Percentiles rank a stretch among this genome's conserved stretches.
Evolutionary conservation across 306 rosid species (phyloP).

Genomic region (Parietaria judaica): DNA sequence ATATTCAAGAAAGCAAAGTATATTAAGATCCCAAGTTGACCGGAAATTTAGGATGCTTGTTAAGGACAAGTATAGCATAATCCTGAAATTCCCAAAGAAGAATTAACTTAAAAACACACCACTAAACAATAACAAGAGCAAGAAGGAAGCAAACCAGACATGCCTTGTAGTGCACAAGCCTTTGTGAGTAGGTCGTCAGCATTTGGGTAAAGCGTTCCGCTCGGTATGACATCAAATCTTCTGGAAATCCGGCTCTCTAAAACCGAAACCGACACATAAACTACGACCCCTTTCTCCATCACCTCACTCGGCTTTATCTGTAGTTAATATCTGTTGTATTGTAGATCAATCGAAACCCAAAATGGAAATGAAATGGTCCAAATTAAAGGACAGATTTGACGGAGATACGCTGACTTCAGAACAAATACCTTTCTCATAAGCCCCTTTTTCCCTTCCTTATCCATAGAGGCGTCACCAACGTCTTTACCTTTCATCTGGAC

Average conservation of each 20-base stretch:
- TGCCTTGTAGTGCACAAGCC: slow-evolving; percentile 91
- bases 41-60: slow-evolving; percentile 89
- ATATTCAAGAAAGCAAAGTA: slow-evolving; percentile 6
- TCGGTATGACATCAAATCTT: slow-evolving; percentile 82
- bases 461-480: slow-evolving; percentile 21
- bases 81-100: slow-evolving; percentile 41
- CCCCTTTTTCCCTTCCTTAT: slow-evolving; percentile 30
- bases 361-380: slow-evolving; percentile 7
- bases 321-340: slow-evolving; percentile 32
- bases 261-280: slow-evolving; percentile 69
- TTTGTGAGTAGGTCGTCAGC: slow-evolving; percentile 88
- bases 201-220: slow-evolving; percentile 89
- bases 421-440: slow-evolving; percentile 47
- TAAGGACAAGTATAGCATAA: slow-evolving; percentile 67
- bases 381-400: slow-evolving; percentile 10
- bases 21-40: slow-evolving; percentile 39
- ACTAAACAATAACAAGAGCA: slow-evolving; percentile 19
- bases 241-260: slow-evolving; percentile 72
- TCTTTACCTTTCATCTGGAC: slow-evolving; percentile 46
- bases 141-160: slow-evolving; percentile 18
- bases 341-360: slow-evolving; percentile 31
- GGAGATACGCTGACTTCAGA: slow-evolving; percentile 10
- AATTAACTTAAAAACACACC: slow-evolving; percentile 3
- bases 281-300: slow-evolving; percentile 53
- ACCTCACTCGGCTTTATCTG: slow-evolving; percentile 78